Evolutionary conservation across 208 protist species (phyloP).

Genomic region (Acanthamoeba culbertsoni): DNA sequence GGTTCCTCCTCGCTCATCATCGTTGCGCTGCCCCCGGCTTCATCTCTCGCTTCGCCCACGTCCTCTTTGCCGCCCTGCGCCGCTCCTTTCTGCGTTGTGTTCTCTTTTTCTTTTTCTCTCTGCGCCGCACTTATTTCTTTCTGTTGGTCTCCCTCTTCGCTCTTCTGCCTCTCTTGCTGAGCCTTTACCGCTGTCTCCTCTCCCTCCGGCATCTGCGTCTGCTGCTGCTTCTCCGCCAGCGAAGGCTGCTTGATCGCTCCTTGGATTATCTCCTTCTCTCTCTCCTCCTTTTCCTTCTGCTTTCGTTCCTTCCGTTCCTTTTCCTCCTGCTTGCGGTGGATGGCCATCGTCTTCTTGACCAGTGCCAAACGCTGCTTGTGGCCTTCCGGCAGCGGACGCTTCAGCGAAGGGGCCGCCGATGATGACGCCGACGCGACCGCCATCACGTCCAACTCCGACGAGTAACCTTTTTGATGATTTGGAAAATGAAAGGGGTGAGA

Average conservation of each 20-base stretch:
- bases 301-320: neutral
- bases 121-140: too few species aligned
- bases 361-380: slow-evolving; percentile 26
- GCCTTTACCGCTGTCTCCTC: too few species aligned
- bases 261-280: neutral
- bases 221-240: neutral
- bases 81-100: neutral
- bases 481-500: neutral
- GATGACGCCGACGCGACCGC: neutral
- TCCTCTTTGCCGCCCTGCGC: neutral
- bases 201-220: neutral
- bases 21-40: neutral
- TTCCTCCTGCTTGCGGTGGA: neutral
- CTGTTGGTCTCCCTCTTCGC: too few species aligned
- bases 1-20: neutral
- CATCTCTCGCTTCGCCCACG: neutral
- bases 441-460: neutral
- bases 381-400: neutral
- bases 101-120: neutral
- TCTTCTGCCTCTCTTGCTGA: too few species aligned
- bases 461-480: neutral
- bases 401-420: neutral
- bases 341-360: slow-evolving; percentile 12
- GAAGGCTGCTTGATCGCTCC: neutral
- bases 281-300: neutral